Conservation (phyloP, 2,329 filamentous ascomycete species). For the Penicillium sp. region DNA sequence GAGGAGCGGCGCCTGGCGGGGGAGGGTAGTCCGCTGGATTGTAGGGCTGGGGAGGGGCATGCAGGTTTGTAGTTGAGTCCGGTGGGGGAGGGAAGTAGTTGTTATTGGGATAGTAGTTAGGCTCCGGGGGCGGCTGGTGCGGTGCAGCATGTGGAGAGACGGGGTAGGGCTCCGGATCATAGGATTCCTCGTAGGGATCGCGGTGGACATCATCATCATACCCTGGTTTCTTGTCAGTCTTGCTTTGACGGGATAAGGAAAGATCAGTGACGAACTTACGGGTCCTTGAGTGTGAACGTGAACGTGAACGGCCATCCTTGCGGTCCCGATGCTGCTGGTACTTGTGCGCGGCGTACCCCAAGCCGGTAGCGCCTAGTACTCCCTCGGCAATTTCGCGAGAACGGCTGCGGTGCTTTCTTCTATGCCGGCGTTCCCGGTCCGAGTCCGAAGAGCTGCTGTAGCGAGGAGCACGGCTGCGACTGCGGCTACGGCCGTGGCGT, state of each 20-base stretch:
- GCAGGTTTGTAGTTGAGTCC: slow-evolving; percentile 25
- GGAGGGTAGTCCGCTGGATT: slow-evolving; percentile 42
- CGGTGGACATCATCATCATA: slow-evolving; percentile 30
- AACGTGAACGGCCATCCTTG: slow-evolving; percentile 44
- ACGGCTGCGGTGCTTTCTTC: slow-evolving; percentile 37
- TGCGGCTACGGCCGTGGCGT: slow-evolving; percentile 48
- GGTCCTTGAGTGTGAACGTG: slow-evolving; percentile 42
- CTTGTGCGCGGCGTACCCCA: slow-evolving; percentile 55
- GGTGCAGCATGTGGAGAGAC: slow-evolving; percentile 33
- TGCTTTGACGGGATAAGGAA: slow-evolving; percentile 3
- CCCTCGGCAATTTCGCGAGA: slow-evolving; percentile 50
- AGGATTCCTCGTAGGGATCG: slow-evolving; percentile 42
- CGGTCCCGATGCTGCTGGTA: slow-evolving; percentile 54
- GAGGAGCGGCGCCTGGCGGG: slow-evolving; percentile 38
- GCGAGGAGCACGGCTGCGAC: slow-evolving; percentile 34
- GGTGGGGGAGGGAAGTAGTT: slow-evolving; percentile 45
- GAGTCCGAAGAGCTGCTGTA: slow-evolving; percentile 38
- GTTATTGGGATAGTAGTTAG: slow-evolving; percentile 38
- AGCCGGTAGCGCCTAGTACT: slow-evolving; percentile 55
- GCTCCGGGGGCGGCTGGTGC: slow-evolving; percentile 29
- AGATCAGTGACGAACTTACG: slow-evolving; percentile 38
- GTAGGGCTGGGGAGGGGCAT: slow-evolving; percentile 29
- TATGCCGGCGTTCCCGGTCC: slow-evolving; percentile 32
- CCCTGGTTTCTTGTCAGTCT: slow-evolving; percentile 17
- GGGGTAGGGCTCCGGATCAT: slow-evolving; percentile 38